These are phyloP conservation scores for Borovskyia barvae DNA, from an alignment of 208 protist genomes.

Conservation along the genomic window DNA sequence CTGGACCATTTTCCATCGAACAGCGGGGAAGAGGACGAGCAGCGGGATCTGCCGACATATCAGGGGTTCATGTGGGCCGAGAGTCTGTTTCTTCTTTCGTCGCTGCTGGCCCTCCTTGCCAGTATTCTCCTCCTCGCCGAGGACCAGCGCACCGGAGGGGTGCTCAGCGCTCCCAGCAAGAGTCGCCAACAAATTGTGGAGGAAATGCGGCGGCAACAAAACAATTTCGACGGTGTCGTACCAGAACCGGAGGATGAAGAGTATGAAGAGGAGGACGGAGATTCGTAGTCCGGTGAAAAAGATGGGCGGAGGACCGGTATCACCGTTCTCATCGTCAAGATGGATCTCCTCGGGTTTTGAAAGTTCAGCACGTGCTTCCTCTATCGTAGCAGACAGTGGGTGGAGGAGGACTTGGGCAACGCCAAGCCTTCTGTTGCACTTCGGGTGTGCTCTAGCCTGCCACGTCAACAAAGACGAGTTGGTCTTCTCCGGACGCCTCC, in stretches of 20 bases:
- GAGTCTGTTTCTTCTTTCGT: conserved; percentile 49
- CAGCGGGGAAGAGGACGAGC: background rate
- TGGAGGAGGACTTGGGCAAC: no score
- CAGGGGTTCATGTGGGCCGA: conserved; percentile 65
- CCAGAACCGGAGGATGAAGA: conserved; percentile 14
- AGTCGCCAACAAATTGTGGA: conserved; percentile 36
- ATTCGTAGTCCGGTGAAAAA: no score
- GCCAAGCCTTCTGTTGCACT: no score
- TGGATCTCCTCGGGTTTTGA: no score
- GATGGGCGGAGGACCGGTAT: no score
- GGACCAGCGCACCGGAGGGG: conserved; percentile 42
- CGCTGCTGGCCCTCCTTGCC: conserved; percentile 35
- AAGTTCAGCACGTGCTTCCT: no score
- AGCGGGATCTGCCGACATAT: conserved; percentile 40
- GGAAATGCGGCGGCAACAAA: conserved; percentile 11
- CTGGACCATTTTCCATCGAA: conserved; percentile 47
- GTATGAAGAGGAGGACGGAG: conserved; percentile 10
- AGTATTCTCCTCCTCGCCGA: conserved; percentile 49
- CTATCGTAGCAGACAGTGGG: no score
- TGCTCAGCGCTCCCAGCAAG: conserved; percentile 44
- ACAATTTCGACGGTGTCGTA: conserved; percentile 21
- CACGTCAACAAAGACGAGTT: no score
- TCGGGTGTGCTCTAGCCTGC: no score
- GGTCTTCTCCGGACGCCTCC: no score
- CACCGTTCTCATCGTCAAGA: no score